Percentiles rank a stretch among this genome's conserved stretches.
These are phyloP conservation scores for Talaromyces sp. DNA, from an alignment of 2,329 filamentous ascomycete species.

Conservation along the genomic window DNA sequence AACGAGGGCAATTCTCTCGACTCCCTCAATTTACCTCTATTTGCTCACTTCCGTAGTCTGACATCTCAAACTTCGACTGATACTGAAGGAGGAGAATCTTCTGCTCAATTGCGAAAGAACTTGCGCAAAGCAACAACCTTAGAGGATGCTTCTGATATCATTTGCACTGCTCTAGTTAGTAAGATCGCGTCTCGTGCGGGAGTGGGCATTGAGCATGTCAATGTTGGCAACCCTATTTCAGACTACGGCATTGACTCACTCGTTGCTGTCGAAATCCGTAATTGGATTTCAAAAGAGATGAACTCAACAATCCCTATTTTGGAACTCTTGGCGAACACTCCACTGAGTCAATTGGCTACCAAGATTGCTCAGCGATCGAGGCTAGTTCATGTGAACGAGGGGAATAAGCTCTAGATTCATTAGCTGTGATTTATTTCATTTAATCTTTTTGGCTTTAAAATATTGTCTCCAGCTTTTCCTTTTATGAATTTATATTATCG, in stretches of 20 bases:
- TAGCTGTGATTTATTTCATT: not conserved
- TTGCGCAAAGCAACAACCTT: conserved; percentile 18
- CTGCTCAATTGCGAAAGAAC: conserved; percentile 10
- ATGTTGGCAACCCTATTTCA: conserved; percentile 23
- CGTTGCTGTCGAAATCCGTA: conserved; percentile 30
- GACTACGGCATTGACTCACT: conserved; percentile 29
- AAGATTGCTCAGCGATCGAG: conserved; percentile 15
- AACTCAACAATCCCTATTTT: conserved; percentile 11
- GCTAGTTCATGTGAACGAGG: conserved; percentile 28
- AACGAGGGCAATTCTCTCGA: conserved; percentile 18
- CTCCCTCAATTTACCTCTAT: conserved; percentile 27
- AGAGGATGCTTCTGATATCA: conserved; percentile 21
- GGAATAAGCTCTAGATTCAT: not conserved
- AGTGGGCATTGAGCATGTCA: conserved; percentile 26
- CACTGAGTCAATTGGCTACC: not conserved
- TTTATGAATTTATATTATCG: not conserved
- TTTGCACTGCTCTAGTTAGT: conserved; percentile 19
- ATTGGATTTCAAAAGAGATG: conserved; percentile 13
- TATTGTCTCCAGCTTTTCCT: not conserved
- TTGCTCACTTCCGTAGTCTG: conserved; percentile 19
- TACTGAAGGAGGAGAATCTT: conserved; percentile 3
- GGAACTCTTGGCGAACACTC: conserved; percentile 6
- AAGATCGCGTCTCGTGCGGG: conserved; percentile 23
- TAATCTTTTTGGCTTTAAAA: not conserved
- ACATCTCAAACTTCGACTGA: not conserved